phyloP scores from a whole-genome alignment of 169 alveolate genomes.

The Eimeria zaria region DNA sequence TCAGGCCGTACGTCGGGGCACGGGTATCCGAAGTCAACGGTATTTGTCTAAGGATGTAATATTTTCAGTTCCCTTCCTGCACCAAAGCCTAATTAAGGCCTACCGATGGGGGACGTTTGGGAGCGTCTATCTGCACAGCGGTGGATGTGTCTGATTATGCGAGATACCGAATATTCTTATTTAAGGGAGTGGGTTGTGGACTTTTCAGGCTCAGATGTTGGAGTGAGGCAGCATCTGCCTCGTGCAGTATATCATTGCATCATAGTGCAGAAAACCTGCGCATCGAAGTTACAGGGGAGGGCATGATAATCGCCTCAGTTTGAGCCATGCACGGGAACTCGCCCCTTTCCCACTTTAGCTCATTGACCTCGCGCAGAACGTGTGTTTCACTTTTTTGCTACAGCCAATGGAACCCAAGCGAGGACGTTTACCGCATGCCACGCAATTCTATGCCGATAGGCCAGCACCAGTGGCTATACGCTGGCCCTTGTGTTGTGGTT shows the following conservation, averaged over 20 bases:
- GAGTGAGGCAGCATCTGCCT: not conserved
- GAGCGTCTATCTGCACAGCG: not conserved
- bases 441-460: not conserved
- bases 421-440: not conserved
- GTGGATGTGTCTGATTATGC: too few relatives aligned
- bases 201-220: not conserved
- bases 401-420: not conserved
- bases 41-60: too few relatives aligned
- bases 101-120: not conserved
- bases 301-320: not conserved
- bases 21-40: too few relatives aligned
- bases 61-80: not conserved
- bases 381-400: not conserved
- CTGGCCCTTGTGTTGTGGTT: not conserved
- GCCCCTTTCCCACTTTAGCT: not conserved
- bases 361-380: not conserved
- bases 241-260: not conserved
- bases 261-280: not conserved
- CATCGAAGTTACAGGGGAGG: not conserved
- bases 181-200: not conserved
- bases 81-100: not conserved
- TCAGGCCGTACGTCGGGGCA: not conserved
- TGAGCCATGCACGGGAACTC: not conserved
- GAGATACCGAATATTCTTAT: not conserved
- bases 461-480: not conserved